Base-by-base conservation (phyloP, 306 rosid genomes). In the Rubus idaeus region DNA sequence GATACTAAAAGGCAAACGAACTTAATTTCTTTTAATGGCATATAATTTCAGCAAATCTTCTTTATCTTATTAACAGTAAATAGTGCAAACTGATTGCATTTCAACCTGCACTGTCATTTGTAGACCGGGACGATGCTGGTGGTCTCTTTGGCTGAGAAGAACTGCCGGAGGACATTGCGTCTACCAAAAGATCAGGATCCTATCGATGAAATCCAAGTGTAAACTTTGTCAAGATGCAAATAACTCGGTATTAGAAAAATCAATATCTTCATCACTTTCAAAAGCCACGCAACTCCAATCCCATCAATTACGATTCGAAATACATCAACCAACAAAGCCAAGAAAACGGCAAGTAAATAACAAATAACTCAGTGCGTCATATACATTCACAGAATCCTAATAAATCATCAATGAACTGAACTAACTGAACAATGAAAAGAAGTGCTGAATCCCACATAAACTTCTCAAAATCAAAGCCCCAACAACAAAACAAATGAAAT, bases 171-270 rank as follows among this genome's bases (percentile, higher is more conserved):
- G 96, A 84, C 91, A 92, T 88, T 37, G 90, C 79, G 68, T 92
- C 98, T 35, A 92, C 98, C 71, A 87, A 79, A n/a, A 96, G 89
- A 63, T 87, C 98, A 49, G 91, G 84, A 84, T 96, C 98, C 99
- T 96, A 90, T 45, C 40, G 47, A 62, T 49, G 20, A 57, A 75
- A 77, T 58, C 70, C 69, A 88, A 68, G 21, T 60, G 52, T 30
- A 79, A 20, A 74, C 47, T 35, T 20, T 2, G 30, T 68, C 73
- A 78, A 69, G 44, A 64, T 52, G 64, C 42, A 49, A 45, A 39
- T 10, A 77, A 49, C 44, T 71, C 21, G 20, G 18, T 13, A 30
- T 20, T 30, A 1, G 6, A 44, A 4, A 60, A 49, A 69, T 5
- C 47, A 46, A 56, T 11, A 62, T 40, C 68, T 30, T 49, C 63